These are phyloP conservation scores for Hevea brasiliensis DNA, from an alignment of 345 rosid species.

Conservation along the genomic window DNA sequence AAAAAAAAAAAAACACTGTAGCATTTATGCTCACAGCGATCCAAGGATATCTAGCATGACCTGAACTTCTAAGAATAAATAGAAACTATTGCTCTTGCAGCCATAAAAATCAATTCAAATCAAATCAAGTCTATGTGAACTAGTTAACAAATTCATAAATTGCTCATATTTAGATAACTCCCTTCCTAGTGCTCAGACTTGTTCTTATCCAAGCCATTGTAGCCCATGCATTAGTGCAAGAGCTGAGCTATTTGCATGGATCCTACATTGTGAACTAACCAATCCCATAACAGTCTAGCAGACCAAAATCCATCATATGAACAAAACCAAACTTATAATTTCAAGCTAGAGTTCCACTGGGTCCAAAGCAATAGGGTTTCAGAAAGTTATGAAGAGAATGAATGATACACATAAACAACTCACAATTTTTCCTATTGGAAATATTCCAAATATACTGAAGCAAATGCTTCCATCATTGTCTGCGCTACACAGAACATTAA, in stretches of 20 bases:
- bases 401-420: conserved; percentile 27
- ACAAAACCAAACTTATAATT: background rate
- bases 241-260: background rate
- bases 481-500: conserved; percentile 86
- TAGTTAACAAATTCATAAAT: background rate
- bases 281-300: background rate
- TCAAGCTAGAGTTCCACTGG: background rate
- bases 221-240: background rate
- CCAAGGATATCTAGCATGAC: background rate
- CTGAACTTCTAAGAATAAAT: background rate
- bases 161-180: background rate
- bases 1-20: no score
- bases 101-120: background rate
- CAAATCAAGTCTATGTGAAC: background rate
- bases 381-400: background rate
- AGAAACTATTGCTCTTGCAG: background rate
- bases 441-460: conserved; percentile 90
- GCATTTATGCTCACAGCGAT: background rate
- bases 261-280: background rate
- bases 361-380: background rate
- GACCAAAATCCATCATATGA: conserved; percentile 1
- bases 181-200: background rate
- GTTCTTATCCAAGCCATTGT: background rate
- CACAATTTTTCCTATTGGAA: conserved; percentile 86
- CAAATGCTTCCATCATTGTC: conserved; percentile 81